These are phyloP conservation scores for Mortierella sp. DNA, from an alignment of 371 early-diverging fungal genomes.

Conservation along the genomic window DNA sequence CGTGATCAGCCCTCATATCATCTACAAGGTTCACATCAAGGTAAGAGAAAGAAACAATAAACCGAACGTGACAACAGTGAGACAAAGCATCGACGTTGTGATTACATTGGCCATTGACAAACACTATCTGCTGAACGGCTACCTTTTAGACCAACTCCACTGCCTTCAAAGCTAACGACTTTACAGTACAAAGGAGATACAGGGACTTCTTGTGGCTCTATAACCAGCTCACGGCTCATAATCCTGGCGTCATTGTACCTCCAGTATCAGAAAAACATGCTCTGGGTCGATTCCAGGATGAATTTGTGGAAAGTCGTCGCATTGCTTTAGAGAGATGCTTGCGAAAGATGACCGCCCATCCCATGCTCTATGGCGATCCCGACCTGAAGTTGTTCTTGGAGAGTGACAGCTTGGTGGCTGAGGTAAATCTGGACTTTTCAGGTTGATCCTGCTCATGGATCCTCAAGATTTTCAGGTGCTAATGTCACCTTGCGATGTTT, in stretches of 20 bases:
- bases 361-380: constrained; percentile 84
- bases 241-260: constrained; percentile 94
- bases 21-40: constrained; percentile 89
- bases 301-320: constrained; percentile 92
- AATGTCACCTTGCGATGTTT: constrained; percentile 10
- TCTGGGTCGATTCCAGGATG: constrained; percentile 92
- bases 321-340: constrained; percentile 87
- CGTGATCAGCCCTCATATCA: constrained; percentile 85
- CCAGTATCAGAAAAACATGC: constrained; percentile 96
- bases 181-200: constrained; percentile 88
- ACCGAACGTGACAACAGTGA: no score
- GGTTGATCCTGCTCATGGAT: not conserved
- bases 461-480: no score
- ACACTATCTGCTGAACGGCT: not conserved
- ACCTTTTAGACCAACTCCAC: constrained; percentile 77
- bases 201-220: constrained; percentile 96
- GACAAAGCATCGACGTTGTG: no score
- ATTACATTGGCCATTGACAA: not conserved
- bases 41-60: constrained; percentile 57
- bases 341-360: constrained; percentile 84
- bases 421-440: constrained; percentile 55
- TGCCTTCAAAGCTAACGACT: constrained; percentile 79
- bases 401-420: constrained; percentile 83
- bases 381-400: constrained; percentile 90
- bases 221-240: constrained; percentile 79